Evolutionary conservation across 495 filamentous ascomycete species (phyloP), one percentile per base, ranked within the genome.

Genomic region (Aspergillus bridgeri): DNA sequence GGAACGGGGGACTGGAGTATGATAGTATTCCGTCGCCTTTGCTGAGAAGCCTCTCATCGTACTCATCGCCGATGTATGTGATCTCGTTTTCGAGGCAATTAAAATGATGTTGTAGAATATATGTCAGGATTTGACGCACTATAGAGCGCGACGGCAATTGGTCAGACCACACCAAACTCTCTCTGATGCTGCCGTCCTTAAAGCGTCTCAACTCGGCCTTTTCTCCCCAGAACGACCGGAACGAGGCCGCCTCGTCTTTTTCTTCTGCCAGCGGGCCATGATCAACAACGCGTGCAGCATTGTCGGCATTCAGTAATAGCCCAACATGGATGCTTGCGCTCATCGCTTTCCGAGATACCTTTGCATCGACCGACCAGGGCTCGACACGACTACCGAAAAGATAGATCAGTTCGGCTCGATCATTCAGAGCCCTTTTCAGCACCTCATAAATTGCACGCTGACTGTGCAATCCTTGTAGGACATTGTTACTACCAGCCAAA

Each of bases 211-310:
- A 65, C 60, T 83, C 80, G 9, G 80, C 74, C 60, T 83, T 83
- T 17, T 76, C 72, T 25, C 79, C 80, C 80, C 79, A 82, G 55
- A 83, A 82, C 5, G 64, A 65, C 20, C 76, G 71, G 61, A 81
- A 82, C 1, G 68, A 67, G 38, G 70, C 68, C 24, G 79, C 73
- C 58, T 74, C 76, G 20, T 72, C 72, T 57, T 79, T 91, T 48
- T 91, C 79, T 67, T 96, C 90, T 4, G 90, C 90, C 0, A 86
- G 67, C 2, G 94, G 94, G 3, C 94, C 94, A 64, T 90, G 87
- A 63, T 98, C 94, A 45, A 96, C 86, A 20, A 82, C 76, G 20
- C 92, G 86, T 46, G 79, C 73, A 52, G 85, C 83, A 62, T 91
- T 88, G 9, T 80, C 75, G 2, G 88, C 77, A 66, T 96, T 79